These are phyloP conservation scores for Platismatia glauca DNA, from an alignment of 495 filamentous ascomycete species.

Conservation along the genomic window DNA sequence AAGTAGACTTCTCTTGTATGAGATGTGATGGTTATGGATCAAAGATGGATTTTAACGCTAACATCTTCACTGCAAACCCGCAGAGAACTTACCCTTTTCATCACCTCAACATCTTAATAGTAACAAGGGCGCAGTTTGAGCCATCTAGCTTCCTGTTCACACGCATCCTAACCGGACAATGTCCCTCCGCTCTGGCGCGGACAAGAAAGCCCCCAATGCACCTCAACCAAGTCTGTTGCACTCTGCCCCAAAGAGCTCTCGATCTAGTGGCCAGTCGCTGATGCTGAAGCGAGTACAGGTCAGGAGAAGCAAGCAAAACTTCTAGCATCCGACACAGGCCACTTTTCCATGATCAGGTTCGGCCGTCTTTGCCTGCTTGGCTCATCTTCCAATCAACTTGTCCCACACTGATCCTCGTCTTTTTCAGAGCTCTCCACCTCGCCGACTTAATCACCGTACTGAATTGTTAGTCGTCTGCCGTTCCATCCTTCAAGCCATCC, in stretches of 20 bases:
- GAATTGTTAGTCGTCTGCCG: slow-evolving; percentile 54
- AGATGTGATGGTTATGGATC: too few species aligned
- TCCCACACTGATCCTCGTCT: slow-evolving; percentile 20
- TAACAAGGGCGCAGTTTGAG: not conserved
- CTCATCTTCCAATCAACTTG: slow-evolving; percentile 10
- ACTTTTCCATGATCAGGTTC: slow-evolving; percentile 67
- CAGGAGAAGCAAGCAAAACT: slow-evolving; percentile 82
- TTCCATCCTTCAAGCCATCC: not conserved
- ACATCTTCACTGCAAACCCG: not conserved
- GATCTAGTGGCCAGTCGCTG: not conserved
- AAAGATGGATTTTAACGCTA: too few species aligned
- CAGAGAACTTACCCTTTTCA: not conserved
- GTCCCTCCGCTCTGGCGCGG: slow-evolving; percentile 20
- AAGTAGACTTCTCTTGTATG: too few species aligned
- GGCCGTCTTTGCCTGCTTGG: slow-evolving; percentile 20
- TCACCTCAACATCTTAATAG: not conserved
- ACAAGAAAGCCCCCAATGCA: slow-evolving; percentile 14
- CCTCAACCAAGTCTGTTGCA: slow-evolving; percentile 23
- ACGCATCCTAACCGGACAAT: slow-evolving; percentile 7
- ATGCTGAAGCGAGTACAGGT: slow-evolving; percentile 33
- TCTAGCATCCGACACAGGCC: slow-evolving; percentile 64
- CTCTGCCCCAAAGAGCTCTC: not conserved
- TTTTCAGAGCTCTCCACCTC: slow-evolving; percentile 69
- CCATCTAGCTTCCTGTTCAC: not conserved
- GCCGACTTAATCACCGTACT: slow-evolving; percentile 93